Conservation (phyloP, 2,329 filamentous ascomycete species). For the Calonectria crousiana region DNA sequence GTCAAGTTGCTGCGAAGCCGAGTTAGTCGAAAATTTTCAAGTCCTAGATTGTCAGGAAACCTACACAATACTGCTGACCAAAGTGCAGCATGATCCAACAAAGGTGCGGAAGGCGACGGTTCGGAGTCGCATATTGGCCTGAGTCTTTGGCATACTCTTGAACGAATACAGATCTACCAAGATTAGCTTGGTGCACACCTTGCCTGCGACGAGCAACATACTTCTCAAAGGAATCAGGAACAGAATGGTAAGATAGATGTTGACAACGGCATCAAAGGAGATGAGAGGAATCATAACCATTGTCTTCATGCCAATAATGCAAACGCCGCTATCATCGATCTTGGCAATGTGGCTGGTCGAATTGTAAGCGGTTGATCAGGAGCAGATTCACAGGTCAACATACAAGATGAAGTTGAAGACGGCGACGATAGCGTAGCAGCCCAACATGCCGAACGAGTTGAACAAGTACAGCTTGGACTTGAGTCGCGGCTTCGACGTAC, state of each 20-base stretch:
- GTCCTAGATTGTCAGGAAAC: conserved; percentile 27
- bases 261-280: conserved; percentile 70
- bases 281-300: conserved; percentile 72
- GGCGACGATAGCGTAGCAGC: conserved; percentile 60
- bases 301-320: conserved; percentile 72
- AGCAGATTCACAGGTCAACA: conserved; percentile 36
- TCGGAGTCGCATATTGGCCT: conserved; percentile 58
- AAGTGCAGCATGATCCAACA: conserved; percentile 68
- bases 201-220: conserved; percentile 46
- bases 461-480: conserved; percentile 70
- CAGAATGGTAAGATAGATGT: conserved; percentile 72
- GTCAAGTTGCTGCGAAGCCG: conserved; percentile 63
- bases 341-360: conserved; percentile 64
- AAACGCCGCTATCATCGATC: conserved; percentile 65
- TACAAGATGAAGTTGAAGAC: conserved; percentile 73
- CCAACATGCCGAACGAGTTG: conserved; percentile 69
- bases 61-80: conserved; percentile 69
- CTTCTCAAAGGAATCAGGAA: conserved; percentile 71
- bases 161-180: conserved; percentile 66
- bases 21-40: conserved; percentile 13
- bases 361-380: neutral
- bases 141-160: conserved; percentile 57
- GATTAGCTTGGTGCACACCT: neutral
- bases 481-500: conserved; percentile 60
- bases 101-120: conserved; percentile 69